Conservation (phyloP, 768 basidiomycete genomes). For the Gymnopilus junonius region DNA sequence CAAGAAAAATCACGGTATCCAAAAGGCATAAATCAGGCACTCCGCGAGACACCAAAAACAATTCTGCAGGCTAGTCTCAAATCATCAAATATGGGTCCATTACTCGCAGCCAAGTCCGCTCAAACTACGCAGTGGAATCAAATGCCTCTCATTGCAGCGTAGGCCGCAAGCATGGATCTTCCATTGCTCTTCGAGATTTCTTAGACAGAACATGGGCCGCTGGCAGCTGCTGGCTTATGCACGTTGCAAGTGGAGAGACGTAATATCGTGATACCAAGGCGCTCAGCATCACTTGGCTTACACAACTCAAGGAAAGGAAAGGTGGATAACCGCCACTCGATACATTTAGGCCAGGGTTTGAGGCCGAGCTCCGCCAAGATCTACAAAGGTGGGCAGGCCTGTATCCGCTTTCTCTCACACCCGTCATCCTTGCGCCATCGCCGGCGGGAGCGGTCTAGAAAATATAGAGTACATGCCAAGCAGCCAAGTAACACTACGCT, state of each 20-base stretch:
- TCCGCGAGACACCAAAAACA: not conserved
- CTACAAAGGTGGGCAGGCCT: no score
- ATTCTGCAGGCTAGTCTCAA: not conserved
- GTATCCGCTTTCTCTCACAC: not conserved
- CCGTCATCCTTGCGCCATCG: not conserved
- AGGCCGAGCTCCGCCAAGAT: no score
- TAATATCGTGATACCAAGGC: not conserved
- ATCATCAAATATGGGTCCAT: not conserved
- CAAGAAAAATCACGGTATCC: not conserved
- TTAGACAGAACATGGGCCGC: not conserved
- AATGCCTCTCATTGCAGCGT: no score
- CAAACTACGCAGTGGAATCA: slow-evolving; percentile 16
- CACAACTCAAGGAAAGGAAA: no score
- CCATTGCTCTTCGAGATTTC: not conserved
- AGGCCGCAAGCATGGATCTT: not conserved
- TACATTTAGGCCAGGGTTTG: no score
- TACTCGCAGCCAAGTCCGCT: slow-evolving; percentile 3
- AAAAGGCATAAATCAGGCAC: not conserved
- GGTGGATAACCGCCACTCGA: no score
- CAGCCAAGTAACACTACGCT: not conserved
- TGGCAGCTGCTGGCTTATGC: not conserved
- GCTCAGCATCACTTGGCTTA: not conserved
- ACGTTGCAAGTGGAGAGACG: not conserved
- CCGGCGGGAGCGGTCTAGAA: not conserved
- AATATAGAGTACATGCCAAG: not conserved